phyloP scores from a whole-genome alignment of 192 early-diverging fungal genomes.

The Umbelopsis ramanniana region DNA sequence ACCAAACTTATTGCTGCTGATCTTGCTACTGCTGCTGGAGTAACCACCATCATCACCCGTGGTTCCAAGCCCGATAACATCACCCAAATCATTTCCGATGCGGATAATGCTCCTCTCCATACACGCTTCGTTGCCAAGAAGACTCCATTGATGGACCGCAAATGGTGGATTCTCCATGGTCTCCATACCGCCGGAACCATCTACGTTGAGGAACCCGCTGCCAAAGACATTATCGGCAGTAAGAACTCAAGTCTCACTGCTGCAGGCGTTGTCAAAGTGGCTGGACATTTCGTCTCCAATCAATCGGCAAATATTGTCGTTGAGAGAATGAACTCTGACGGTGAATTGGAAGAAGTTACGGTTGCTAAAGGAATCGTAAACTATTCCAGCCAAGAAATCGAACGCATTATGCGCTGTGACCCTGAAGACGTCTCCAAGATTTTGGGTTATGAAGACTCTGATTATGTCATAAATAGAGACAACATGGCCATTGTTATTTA shows the following conservation, averaged over 20 bases:
- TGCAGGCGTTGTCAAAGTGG: conserved; percentile 79
- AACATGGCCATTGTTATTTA: conserved; percentile 76
- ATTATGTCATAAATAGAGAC: conserved; percentile 87
- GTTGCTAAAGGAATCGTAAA: conserved; percentile 92
- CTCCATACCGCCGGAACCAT: conserved; percentile 85
- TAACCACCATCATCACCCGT: conserved; percentile 85
- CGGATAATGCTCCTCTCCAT: conserved; percentile 60
- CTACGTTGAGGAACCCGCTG: conserved; percentile 81
- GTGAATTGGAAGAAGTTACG: conserved; percentile 56
- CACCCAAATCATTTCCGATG: conserved; percentile 75
- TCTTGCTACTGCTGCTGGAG: conserved; percentile 91
- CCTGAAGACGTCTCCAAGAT: conserved; percentile 78
- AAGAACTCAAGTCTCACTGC: conserved; percentile 77
- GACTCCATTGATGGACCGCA: conserved; percentile 87
- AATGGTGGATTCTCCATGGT: conserved; percentile 99
- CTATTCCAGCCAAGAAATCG: conserved; percentile 85
- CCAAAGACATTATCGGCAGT: conserved; percentile 75
- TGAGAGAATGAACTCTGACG: conserved; percentile 48
- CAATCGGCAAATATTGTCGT: conserved; percentile 84
- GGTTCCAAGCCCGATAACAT: conserved; percentile 81
- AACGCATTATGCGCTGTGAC: conserved; percentile 83
- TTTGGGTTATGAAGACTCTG: conserved; percentile 90
- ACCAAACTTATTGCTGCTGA: conserved; percentile 98
- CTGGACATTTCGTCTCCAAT: conserved; percentile 83
- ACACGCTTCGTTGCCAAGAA: conserved; percentile 88